These are phyloP conservation scores for Annulohypoxylon maeteangense DNA, from an alignment of 495 filamentous ascomycete genomes.

Conservation along the genomic window DNA sequence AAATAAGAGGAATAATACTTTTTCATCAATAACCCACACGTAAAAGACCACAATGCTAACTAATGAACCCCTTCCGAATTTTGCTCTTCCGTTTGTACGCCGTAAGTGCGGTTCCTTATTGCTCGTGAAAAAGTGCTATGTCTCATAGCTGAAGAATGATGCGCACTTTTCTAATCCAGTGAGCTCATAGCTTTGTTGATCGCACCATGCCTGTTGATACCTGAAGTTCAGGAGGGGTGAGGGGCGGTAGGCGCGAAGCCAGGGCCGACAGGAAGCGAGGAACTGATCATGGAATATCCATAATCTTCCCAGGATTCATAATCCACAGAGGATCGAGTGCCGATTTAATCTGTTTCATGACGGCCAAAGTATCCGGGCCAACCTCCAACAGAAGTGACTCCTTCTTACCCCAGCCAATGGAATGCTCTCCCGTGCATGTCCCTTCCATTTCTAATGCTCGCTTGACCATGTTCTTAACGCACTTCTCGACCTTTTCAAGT, in stretches of 20 bases:
- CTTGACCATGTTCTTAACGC: conserved; percentile 89
- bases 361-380: conserved; percentile 79
- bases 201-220: not conserved
- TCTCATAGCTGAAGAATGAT: not conserved
- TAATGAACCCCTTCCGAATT: conserved; percentile 5
- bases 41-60: conserved; percentile 20
- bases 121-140: not conserved
- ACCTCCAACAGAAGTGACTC: conserved; percentile 81
- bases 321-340: conserved; percentile 91
- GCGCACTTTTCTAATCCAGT: not conserved
- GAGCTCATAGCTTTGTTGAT: not conserved
- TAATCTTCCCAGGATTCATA: conserved; percentile 92
- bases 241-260: too few relatives aligned
- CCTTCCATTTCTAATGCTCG: conserved; percentile 92
- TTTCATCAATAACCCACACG: conserved; percentile 14
- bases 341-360: conserved; percentile 86
- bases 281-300: conserved; percentile 66
- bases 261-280: not conserved
- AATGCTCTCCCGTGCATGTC: conserved; percentile 92
- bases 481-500: conserved; percentile 75
- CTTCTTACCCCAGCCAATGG: conserved; percentile 90
- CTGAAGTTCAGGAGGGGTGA: too few relatives aligned
- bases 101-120: conserved; percentile 16
- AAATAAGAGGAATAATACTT: not conserved
- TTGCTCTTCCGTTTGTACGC: conserved; percentile 17